A percentile compares a stretch with the other conserved stretches of the same genome.
Evolutionary conservation across 78 protist species (phyloP).

Genomic region (Monocercomonoides exilis): DNA sequence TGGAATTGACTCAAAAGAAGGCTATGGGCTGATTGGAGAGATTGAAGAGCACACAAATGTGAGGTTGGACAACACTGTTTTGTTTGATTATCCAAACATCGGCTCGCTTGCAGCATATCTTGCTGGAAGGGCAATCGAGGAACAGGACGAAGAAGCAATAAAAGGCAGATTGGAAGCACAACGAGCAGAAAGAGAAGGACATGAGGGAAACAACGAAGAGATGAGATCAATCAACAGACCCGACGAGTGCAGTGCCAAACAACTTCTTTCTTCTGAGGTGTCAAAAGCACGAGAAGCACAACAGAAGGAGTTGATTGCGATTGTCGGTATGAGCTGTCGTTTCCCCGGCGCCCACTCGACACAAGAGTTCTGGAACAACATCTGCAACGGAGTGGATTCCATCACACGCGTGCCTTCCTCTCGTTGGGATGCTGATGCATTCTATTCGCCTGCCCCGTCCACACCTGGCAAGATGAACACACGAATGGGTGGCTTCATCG

Average conservation of each 20-base stretch:
- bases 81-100: neutral
- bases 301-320: slow-evolving; percentile 16
- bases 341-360: slow-evolving; percentile 25
- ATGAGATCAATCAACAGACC: too few species aligned
- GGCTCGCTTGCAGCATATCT: neutral
- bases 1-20: neutral
- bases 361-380: slow-evolving; percentile 13
- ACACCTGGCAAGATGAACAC: neutral
- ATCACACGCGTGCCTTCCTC: neutral
- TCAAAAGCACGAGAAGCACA: too few species aligned
- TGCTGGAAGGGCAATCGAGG: neutral
- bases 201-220: too few species aligned
- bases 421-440: slow-evolving; percentile 17
- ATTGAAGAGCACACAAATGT: neutral
- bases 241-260: too few species aligned
- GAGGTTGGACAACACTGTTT: neutral
- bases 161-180: too few species aligned
- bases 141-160: neutral
- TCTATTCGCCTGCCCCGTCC: neutral
- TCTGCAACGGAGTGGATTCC: slow-evolving; percentile 14
- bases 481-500: neutral
- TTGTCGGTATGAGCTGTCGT: slow-evolving; percentile 27
- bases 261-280: too few species aligned
- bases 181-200: neutral
- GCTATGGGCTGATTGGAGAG: neutral